Percentiles rank a stretch among this genome's conserved stretches.
Conservation (phyloP, 2,329 filamentous ascomycete genomes). For the Furcasterigmium sp. region DNA sequence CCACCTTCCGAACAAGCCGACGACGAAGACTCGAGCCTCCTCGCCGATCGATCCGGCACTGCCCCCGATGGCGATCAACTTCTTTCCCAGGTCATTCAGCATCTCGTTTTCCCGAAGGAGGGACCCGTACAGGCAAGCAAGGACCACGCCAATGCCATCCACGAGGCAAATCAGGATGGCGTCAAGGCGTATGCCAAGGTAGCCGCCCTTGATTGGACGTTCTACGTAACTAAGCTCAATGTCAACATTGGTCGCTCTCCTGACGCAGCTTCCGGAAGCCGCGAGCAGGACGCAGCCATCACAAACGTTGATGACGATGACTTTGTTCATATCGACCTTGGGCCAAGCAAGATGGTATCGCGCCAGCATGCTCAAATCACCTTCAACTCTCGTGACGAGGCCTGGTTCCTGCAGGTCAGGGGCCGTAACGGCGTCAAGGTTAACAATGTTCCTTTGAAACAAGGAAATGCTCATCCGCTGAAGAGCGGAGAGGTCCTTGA, state of each 20-base stretch:
- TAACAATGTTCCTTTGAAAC: slow-evolving; percentile 66
- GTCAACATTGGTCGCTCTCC: slow-evolving; percentile 72
- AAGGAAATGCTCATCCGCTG: slow-evolving; percentile 60
- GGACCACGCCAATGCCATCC: slow-evolving; percentile 59
- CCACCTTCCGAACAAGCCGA: slow-evolving; percentile 38
- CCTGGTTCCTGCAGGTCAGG: slow-evolving; percentile 82
- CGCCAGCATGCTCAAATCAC: slow-evolving; percentile 70
- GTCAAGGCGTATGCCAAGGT: slow-evolving; percentile 79
- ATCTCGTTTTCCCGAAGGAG: slow-evolving; percentile 35
- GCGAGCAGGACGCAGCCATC: slow-evolving; percentile 14
- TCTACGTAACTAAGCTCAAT: slow-evolving; percentile 70
- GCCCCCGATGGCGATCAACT: slow-evolving; percentile 48
- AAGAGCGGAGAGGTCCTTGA: slow-evolving; percentile 88
- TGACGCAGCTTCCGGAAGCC: slow-evolving; percentile 31
- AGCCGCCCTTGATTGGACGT: slow-evolving; percentile 77
- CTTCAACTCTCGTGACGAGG: slow-evolving; percentile 62
- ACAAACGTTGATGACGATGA: slow-evolving; percentile 39
- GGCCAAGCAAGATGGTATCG: slow-evolving; percentile 77
- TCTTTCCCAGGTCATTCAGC: slow-evolving; percentile 51
- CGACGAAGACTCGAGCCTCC: slow-evolving; percentile 36
- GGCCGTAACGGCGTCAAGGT: slow-evolving; percentile 88
- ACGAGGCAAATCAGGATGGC: slow-evolving; percentile 55
- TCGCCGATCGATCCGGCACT: slow-evolving; percentile 32
- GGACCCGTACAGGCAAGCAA: slow-evolving; percentile 52
- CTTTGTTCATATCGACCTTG: slow-evolving; percentile 79